Conservation (phyloP, 495 filamentous ascomycete species). For the Penicillium roqueforti region DNA sequence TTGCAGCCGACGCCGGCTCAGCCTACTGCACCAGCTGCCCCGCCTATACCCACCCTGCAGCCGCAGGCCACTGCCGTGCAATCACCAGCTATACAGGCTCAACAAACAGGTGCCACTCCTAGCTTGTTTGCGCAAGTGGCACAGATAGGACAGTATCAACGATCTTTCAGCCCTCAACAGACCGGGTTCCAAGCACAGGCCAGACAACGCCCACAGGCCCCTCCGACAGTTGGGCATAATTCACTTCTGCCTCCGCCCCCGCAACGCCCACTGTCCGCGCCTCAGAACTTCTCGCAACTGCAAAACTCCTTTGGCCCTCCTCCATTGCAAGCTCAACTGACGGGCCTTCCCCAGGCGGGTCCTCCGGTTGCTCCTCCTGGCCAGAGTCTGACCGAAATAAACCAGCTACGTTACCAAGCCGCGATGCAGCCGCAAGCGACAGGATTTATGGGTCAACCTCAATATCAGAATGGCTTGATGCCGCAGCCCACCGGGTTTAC, state of each 20-base stretch:
- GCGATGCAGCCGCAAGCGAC: conserved; percentile 51
- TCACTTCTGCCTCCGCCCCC: conserved; percentile 79
- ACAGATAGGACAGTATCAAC: conserved; percentile 36
- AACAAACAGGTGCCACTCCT: conserved; percentile 47
- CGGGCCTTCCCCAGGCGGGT: conserved; percentile 56
- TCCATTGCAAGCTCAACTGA: conserved; percentile 80
- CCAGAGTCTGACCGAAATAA: conserved; percentile 69
- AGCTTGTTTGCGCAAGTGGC: conserved; percentile 50
- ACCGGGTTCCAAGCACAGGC: conserved; percentile 49
- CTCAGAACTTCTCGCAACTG: conserved; percentile 70
- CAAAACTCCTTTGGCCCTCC: conserved; percentile 68
- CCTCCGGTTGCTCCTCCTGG: conserved; percentile 63
- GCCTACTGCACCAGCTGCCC: conserved; percentile 34
- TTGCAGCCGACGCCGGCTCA: conserved; percentile 67
- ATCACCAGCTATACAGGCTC: conserved; percentile 49
- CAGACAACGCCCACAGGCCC: conserved; percentile 71
- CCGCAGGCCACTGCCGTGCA: conserved; percentile 46
- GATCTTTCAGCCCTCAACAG: conserved; percentile 36
- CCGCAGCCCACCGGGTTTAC: conserved; percentile 52
- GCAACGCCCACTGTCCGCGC: conserved; percentile 79
- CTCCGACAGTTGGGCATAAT: conserved; percentile 57
- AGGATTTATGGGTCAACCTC: conserved; percentile 53
- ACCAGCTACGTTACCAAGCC: conserved; percentile 58
- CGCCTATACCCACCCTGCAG: conserved; percentile 31
- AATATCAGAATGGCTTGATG: conserved; percentile 44